Evolutionary conservation across 2,329 filamentous ascomycete species (phyloP), one percentile per base, ranked within the genome.

Genomic region (Graphilbum sp.): DNA sequence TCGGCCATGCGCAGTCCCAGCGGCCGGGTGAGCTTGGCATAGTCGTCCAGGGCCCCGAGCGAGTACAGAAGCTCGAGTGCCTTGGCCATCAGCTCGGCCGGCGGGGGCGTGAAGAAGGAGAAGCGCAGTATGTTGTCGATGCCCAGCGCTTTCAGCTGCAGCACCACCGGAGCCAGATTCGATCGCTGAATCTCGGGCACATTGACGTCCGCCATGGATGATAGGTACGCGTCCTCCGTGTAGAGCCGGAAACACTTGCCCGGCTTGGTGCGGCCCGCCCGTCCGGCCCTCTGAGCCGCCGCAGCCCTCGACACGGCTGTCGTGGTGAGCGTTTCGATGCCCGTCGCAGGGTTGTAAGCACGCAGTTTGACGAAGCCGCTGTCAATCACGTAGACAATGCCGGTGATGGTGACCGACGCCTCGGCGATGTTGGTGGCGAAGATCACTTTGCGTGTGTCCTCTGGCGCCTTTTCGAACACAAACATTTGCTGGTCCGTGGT

Each of bases 371-470:
- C 86, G 52, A 84, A 95, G 1, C 90, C 90, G 38, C 74, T 78
- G 55, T 98, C 90, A 36, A 96, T 63, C 6, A 98, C 88, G 51
- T 84, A 93, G 39, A 86, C 77, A 43, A 96, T 87, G 3, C 85
- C 86, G 38, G 90, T 79, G 40, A 96, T 92, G 15, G 90, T 96
- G 32, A 98, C 80, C 2, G 85, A 94, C 5, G 90, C 88, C 62
- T 98, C 90, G 12, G 90, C 86, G 46, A 96, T 95, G 53, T 96
- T 96, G 41, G 90, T 96, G 4, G 84, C 80, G 46, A 95, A 78
- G 27, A 98, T 82, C 30, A 95, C 81, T 53, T 96, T 96, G 32
- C 90, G 72, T 2, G 78, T 87, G 42, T 87, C 79, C 43, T 83
- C 76, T 0, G 83, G 75, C 2, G 86, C 64, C 38, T 80, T 75